Percentiles rank a stretch among this genome's conserved stretches.
These are phyloP conservation scores for Dioscorea zingiberensis DNA, from an alignment of 106 monocot genomes.

Conservation along the genomic window DNA sequence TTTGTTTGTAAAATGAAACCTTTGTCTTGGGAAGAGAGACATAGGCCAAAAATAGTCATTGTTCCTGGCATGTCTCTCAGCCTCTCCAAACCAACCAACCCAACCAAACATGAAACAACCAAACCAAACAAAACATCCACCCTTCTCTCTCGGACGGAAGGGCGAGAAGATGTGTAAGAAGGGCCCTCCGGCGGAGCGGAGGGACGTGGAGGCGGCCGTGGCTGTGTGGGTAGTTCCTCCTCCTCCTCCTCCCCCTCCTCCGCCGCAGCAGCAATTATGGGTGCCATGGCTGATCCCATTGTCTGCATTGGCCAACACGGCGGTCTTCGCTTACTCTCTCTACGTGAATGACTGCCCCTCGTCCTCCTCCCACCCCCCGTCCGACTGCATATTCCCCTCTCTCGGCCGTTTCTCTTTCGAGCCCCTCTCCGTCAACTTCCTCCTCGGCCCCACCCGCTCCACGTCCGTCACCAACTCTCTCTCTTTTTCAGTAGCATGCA, in stretches of 20 bases:
- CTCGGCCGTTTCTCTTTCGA: constrained; percentile 54
- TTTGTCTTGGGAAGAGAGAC: too few relatives aligned
- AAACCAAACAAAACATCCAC: neutral
- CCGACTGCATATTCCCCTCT: constrained; percentile 11
- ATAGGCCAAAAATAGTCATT: too few relatives aligned
- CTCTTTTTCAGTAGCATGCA: neutral
- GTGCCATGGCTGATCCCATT: constrained; percentile 28
- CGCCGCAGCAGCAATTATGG: constrained; percentile 1
- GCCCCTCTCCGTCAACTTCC: constrained; percentile 38
- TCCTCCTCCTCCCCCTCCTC: neutral
- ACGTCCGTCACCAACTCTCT: constrained; percentile 16
- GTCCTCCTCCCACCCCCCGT: neutral
- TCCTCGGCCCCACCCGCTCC: constrained; percentile 32
- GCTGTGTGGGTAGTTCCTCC: neutral
- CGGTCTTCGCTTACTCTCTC: constrained; percentile 32
- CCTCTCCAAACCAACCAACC: neutral
- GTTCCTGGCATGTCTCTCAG: too few relatives aligned
- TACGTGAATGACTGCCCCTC: constrained; percentile 48
- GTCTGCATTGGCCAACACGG: constrained; percentile 18
- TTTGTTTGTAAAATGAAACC: too few relatives aligned
- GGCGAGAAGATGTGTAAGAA: neutral
- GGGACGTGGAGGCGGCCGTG: neutral
- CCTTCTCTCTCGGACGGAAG: neutral
- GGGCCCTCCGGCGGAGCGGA: neutral
- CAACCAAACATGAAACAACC: neutral